Evolutionary conservation across 208 protist species (phyloP), one percentile per base, ranked within the genome.

Genomic region (Wallacemonas collosoma): DNA sequence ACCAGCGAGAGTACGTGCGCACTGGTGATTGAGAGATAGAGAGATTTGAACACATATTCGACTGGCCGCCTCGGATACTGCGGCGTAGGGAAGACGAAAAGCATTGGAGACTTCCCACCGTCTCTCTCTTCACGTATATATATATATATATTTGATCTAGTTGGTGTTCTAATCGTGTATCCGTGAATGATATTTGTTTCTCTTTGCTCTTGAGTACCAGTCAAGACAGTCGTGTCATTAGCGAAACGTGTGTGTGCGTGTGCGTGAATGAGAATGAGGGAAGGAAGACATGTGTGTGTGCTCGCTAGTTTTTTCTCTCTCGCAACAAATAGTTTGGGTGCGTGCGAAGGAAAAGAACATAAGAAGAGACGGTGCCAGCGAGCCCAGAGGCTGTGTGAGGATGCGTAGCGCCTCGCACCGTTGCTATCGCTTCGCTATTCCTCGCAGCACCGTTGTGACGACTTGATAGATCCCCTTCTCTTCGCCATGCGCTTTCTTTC

Each of bases 61-160:
- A 90, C 63, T 51, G 47, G 53, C 45, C 71, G 62, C 36, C 91
- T 78, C 41, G 91, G 91, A 76, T 93, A 94, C 68, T 89, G 76
- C 40, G 89, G 80, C 5, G 79, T 88, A 26, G 91, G 89, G 68
- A 83, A 84, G 14, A 94, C 65, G 66, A 90, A 96, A 38, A 96
- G 78, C 91, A 96, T 95, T 41, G 26, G 26, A 26, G 26, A 26
- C 26, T 26, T 26, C 26, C 26, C 26, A 26, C 26, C 26, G 26
- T 26, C 26, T 26, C 26, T 26, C 26, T 26, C 26, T 26, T 26
- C 26, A 40, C 51, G 14, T 2, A 26, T 57, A 41, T 65, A 1
- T 50, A 50, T 50, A 50, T 50, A 50, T 6, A 50, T 50, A 50
- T n/a, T n/a, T n/a, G n/a, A n/a, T 6, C 6, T 50, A 50, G 8